Conservation (phyloP, 805 yeast species). For the Helenozyma rhizophorensis region DNA sequence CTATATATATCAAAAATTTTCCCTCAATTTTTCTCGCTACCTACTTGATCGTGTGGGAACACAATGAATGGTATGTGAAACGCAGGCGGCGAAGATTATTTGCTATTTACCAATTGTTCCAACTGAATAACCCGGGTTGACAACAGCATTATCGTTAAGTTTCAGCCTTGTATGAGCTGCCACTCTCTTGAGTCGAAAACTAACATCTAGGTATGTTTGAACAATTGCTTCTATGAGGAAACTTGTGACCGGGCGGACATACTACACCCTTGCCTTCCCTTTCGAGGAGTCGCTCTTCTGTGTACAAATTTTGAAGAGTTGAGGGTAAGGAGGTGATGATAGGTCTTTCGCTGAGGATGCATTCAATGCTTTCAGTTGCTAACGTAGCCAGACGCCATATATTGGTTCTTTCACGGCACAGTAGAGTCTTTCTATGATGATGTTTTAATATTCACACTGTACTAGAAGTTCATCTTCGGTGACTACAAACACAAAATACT, state of each 20-base stretch:
- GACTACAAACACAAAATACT: constrained; percentile 38
- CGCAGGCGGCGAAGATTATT: constrained; percentile 41
- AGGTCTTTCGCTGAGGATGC: constrained; percentile 38
- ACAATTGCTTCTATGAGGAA: constrained; percentile 32
- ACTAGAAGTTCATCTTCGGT: constrained; percentile 36
- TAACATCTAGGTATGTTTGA: constrained; percentile 16
- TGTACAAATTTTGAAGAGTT: constrained; percentile 50
- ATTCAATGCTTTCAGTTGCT: constrained; percentile 1
- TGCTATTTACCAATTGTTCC: constrained; percentile 57
- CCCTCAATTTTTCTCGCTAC: constrained; percentile 1
- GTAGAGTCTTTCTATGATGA: constrained; percentile 35
- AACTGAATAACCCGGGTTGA: constrained; percentile 51
- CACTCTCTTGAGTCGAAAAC: constrained; percentile 1
- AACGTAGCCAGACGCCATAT: constrained; percentile 15
- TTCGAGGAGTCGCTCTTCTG: constrained; percentile 46
- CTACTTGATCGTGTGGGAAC: constrained; percentile 15
- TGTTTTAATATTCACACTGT: constrained; percentile 50
- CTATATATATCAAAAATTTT: constrained; percentile 2
- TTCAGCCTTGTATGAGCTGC: constrained; percentile 60
- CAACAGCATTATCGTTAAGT: constrained; percentile 54
- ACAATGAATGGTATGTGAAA: constrained; percentile 24
- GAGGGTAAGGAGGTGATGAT: constrained; percentile 49
- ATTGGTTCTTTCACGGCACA: constrained; percentile 16
- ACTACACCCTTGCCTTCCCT: constrained; percentile 32
- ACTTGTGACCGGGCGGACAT: constrained; percentile 53